Base-by-base conservation (phyloP, 257 asterid species). In the Paraleonurus japonicus region DNA sequence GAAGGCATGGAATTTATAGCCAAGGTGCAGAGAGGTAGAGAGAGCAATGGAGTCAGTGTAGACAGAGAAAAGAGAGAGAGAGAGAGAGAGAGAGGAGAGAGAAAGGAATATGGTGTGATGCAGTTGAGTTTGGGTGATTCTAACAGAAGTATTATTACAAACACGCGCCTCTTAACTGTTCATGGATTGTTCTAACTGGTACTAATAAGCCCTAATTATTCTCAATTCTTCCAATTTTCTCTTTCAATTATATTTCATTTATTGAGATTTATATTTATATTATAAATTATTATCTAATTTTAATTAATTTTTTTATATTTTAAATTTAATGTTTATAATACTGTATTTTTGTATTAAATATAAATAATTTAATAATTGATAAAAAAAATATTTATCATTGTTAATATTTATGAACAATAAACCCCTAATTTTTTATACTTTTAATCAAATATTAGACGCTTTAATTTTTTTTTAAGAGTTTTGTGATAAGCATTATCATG, bases 101-200 rank as follows among this genome's bases (percentile, higher is more conserved):
- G 73, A 28, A 51, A 48, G 33, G 67, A 30, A 57, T 69, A 65
- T 55, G 75, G 74, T 57, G 20, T 45, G 65, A 62, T 76, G 75
- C 48, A 13, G 79, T 70, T 75, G 71, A 75, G 74, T 63, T 72
- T 78, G 76, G 81, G 54, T 68, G 64, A 20, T 68, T 78, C 64
- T 63, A 61, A 78, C 77, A 75, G 7, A 15, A 61, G 64, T 68
- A 68, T 68, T 39, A 35, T 70, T 71, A 28, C 76, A 45, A 45
- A 64, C 81, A 76, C 80, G 75, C 78, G 75, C 83, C 65, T 65
- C 26, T 41, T 59, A 10, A 75, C 79, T 61, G 54, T 74, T 69
- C 74, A 57, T 74, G 26, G 32, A 78, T 32, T 58, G 16, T 48
- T 48, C n/a, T 24, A 27, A 47, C 26, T 66, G 7, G 8, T 2